A percentile compares a stretch with the other conserved stretches of the same genome.
Evolutionary conservation across 257 asterid species (phyloP).

Genomic region (Plantago ovata): DNA sequence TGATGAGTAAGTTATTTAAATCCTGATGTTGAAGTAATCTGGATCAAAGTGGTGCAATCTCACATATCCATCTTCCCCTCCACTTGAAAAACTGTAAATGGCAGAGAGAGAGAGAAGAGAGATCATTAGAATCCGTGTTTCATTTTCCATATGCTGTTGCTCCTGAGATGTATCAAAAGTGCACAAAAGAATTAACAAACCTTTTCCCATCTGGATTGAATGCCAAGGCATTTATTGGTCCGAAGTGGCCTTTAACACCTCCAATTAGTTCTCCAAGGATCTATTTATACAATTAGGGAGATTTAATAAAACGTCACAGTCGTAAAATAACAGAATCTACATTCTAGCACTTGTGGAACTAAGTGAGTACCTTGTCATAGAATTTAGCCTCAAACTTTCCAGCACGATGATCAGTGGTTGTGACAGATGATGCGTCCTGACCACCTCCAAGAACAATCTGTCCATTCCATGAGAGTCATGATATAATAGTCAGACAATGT

Average conservation of each 20-base stretch:
- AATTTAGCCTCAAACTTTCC: conserved; percentile 94
- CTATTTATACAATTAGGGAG: conserved; percentile 29
- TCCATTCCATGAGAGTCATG: conserved; percentile 12
- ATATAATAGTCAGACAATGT: not conserved
- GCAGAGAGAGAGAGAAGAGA: not conserved
- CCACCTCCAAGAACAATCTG: conserved; percentile 98
- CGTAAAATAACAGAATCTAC: not conserved
- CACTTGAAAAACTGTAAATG: conserved; percentile 67
- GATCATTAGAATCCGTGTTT: too few species aligned
- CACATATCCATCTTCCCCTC: conserved; percentile 96
- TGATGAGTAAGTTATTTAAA: conserved; percentile 26
- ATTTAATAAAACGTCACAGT: not conserved
- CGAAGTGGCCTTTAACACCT: conserved; percentile 91
- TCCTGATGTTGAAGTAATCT: conserved; percentile 78
- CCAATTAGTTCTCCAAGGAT: conserved; percentile 89
- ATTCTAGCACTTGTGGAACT: not conserved
- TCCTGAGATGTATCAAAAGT: not conserved
- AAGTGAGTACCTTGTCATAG: conserved; percentile 69
- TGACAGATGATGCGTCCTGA: conserved; percentile 84
- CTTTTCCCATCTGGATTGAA: conserved; percentile 94
- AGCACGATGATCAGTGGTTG: conserved; percentile 89
- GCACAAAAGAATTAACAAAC: conserved; percentile 27
- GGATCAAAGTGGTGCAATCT: conserved; percentile 82
- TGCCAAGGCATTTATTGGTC: conserved; percentile 94
- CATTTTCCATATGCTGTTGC: too few species aligned